These are phyloP conservation scores for Hansfordia pulvinata DNA, from an alignment of 2,329 filamentous ascomycete species.

Conservation along the genomic window DNA sequence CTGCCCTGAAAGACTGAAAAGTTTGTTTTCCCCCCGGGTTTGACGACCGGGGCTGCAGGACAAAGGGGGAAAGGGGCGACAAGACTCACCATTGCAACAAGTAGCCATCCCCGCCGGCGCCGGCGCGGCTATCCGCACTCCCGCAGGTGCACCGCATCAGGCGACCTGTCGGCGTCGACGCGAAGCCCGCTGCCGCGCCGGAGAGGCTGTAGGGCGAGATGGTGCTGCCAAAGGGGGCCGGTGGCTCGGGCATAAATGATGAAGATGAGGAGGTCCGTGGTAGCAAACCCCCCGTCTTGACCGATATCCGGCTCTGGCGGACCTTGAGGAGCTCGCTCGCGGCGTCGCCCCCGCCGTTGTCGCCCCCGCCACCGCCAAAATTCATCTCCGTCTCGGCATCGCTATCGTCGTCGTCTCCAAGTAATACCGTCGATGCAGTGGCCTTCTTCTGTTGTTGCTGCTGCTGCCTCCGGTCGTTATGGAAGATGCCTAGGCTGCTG, in stretches of 20 bases:
- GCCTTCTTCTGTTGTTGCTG: slow-evolving; percentile 7
- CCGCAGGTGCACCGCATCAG: slow-evolving; percentile 45
- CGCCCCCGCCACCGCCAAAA: slow-evolving; percentile 21
- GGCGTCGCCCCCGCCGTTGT: slow-evolving; percentile 39
- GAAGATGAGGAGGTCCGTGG: no score
- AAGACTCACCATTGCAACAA: slow-evolving; percentile 46
- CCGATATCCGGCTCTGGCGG: slow-evolving; percentile 29
- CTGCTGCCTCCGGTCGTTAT: slow-evolving; percentile 17
- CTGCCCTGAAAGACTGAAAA: no score
- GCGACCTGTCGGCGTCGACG: slow-evolving; percentile 26
- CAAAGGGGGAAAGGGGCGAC: neutral
- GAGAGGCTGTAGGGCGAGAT: slow-evolving; percentile 38
- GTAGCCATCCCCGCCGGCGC: slow-evolving; percentile 36
- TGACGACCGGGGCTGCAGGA: no score
- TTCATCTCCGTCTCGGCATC: slow-evolving; percentile 46
- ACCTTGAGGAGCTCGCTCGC: slow-evolving; percentile 46
- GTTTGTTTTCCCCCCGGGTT: no score
- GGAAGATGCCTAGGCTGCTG: slow-evolving; percentile 24
- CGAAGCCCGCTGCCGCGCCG: no score
- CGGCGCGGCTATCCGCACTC: slow-evolving; percentile 15
- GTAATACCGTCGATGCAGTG: no score
- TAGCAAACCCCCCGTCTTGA: no score
- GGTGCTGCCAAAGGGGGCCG: no score
- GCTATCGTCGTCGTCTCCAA: slow-evolving; percentile 37
- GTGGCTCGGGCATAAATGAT: no score